Conservation (phyloP, 2,329 filamentous ascomycete genomes). For the Fusarium siculi region DNA sequence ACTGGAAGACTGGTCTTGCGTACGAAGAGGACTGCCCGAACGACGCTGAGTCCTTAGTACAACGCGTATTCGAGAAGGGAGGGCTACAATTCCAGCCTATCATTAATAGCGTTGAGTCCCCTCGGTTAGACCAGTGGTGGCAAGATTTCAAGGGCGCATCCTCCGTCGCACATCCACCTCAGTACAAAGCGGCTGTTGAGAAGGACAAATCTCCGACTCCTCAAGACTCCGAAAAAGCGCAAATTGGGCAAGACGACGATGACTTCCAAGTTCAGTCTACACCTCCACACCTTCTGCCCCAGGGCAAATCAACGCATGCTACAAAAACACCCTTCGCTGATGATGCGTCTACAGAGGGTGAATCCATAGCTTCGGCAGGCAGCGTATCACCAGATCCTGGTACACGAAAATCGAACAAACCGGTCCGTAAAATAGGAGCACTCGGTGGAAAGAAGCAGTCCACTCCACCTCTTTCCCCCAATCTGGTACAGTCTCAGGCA, state of each 20-base stretch:
- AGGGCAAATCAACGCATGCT: constrained; percentile 35
- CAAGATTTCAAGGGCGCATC: constrained; percentile 51
- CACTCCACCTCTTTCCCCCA: constrained; percentile 39
- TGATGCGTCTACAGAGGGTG: constrained; percentile 50
- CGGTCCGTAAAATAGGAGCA: constrained; percentile 47
- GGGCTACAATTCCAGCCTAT: constrained; percentile 47
- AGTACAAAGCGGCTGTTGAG: constrained; percentile 17
- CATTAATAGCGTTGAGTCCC: constrained; percentile 47
- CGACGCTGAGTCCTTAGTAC: constrained; percentile 53
- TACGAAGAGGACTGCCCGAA: constrained; percentile 39
- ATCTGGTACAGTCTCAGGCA: constrained; percentile 11
- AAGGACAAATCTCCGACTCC: constrained; percentile 19
- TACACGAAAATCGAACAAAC: constrained; percentile 29
- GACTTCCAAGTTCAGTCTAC: constrained; percentile 64
- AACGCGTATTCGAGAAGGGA: constrained; percentile 53
- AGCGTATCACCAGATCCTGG: constrained; percentile 9
- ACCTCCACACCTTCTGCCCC: constrained; percentile 52
- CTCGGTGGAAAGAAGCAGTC: constrained; percentile 50
- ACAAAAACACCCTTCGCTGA: constrained; percentile 29
- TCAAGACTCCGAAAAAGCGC: constrained; percentile 34
- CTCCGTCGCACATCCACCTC: constrained; percentile 34
- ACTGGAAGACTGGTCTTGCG: constrained; percentile 51
- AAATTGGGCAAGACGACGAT: constrained; percentile 54
- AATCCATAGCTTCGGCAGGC: constrained; percentile 13
- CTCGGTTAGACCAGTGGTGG: constrained; percentile 62